Evolutionary conservation across 148 eudicot species (phyloP), one percentile per base, ranked within the genome.

Genomic region (Cornus florida): DNA sequence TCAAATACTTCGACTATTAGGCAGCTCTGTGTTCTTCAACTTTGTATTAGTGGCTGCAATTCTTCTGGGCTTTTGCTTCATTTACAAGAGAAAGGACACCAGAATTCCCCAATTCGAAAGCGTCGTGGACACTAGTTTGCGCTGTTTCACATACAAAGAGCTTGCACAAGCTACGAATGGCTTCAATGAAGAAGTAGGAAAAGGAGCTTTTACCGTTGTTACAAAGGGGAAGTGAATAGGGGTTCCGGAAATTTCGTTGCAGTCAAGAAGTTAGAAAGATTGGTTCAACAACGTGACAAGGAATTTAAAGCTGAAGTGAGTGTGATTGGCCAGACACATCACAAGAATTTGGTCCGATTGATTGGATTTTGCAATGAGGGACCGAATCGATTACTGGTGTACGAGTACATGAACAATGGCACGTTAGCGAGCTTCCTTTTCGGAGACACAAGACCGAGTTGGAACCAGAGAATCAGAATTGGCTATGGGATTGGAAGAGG

Each of bases 291-390:
- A n/a, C n/a, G 67, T 4, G 83, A 85, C 32, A 77, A 60, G 65
- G 88, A 85, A 38, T 82, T 85, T 43, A 43, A 70, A 56, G 70
- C 77, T n/a, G 88, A 85, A 50, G 85, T 85, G 2, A 77, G 39
- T 69, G 83, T 82, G 28, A 85, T 85, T 12, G 83, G 80, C 57
- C 77, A 67, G 62, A 82, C 88, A 48, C 78, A 78, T 64, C 88
- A 85, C 65, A 79, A 67, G 71, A 79, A 82, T 38, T 67, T 85
- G 32, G 85, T 85, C 6, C 78, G 76, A 8, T 77, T 85, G 6
- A 22, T 79, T 23, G 85, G 85, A 2, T 82, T 76, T 78, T 85
- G 85, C 66, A 79, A 82, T 20, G 85, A 85, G 10, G 78, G 78
- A 35, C 78, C 76, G 32, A 81, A 85, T 28, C 71, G 87, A 46